Conservation (phyloP, 192 early-diverging fungal species). For the Entomortierella chlamydospora region DNA sequence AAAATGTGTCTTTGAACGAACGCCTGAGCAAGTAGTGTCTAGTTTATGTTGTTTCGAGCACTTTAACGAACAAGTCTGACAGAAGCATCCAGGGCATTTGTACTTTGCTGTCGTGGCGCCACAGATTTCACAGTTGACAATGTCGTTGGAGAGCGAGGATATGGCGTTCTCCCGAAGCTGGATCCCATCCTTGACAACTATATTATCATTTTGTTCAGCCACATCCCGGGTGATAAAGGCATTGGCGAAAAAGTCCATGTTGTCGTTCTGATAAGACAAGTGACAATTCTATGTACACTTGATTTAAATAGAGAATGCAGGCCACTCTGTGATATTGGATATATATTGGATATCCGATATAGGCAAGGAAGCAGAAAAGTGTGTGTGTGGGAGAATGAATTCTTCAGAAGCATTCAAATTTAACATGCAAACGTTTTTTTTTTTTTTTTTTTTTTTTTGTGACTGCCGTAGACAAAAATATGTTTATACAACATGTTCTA, state of each 20-base stretch:
- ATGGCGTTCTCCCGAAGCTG: conserved; percentile 38
- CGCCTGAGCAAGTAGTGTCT: conserved; percentile 68
- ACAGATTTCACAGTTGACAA: conserved; percentile 64
- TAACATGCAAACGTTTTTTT: too few species aligned
- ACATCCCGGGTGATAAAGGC: conserved; percentile 41
- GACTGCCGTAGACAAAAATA: background rate
- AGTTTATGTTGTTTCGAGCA: conserved; percentile 77
- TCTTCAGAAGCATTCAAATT: too few species aligned
- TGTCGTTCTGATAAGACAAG: too few species aligned
- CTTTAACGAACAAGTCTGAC: conserved; percentile 70
- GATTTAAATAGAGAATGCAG: too few species aligned
- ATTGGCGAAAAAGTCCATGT: conserved; percentile 54
- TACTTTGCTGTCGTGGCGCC: conserved; percentile 62
- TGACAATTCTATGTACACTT: too few species aligned
- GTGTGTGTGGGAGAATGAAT: background rate
- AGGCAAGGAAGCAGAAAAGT: background rate
- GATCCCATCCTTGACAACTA: conserved; percentile 49
- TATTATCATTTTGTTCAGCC: background rate
- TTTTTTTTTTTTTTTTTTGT: too few species aligned
- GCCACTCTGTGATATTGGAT: too few species aligned
- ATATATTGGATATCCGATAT: too few species aligned
- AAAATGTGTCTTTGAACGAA: conserved; percentile 71
- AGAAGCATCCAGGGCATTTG: conserved; percentile 76
- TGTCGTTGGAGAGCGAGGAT: conserved; percentile 9
- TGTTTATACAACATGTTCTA: conserved; percentile 4